Evolutionary conservation across 306 rosid genomes (phyloP).

Genomic region (Trifolium subterraneum): DNA sequence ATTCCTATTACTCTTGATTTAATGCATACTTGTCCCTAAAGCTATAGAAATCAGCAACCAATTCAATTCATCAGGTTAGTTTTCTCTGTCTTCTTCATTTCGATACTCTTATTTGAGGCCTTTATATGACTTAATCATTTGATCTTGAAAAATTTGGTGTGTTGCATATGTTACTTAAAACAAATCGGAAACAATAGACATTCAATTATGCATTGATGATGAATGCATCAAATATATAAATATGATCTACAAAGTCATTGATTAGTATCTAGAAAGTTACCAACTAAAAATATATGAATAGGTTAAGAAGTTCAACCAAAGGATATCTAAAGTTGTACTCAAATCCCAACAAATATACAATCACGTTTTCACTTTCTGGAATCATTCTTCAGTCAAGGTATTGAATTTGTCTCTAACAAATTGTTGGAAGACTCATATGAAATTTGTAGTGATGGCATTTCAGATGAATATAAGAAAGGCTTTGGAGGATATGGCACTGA

Average conservation of each 20-base stretch:
- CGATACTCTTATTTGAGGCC: no score
- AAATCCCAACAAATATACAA: not conserved
- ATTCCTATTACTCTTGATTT: constrained; percentile 85
- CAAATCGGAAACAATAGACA: not conserved
- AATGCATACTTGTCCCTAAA: no score
- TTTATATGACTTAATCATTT: no score
- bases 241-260: not conserved
- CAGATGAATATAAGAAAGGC: constrained; percentile 40
- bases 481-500: constrained; percentile 46
- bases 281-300: not conserved
- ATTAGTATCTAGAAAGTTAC: not conserved
- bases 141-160: not conserved
- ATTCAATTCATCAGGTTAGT: no score
- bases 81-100: no score
- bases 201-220: not conserved
- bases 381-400: no score
- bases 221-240: not conserved
- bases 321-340: not conserved
- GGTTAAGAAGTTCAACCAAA: not conserved
- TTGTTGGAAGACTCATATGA: not conserved
- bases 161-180: no score
- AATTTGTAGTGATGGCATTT: constrained; percentile 7
- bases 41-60: no score
- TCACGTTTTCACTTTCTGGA: not conserved
- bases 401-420: not conserved